Evolutionary conservation across 2,329 filamentous ascomycete genomes (phyloP).

Genomic region (Podosphaera xanthii): DNA sequence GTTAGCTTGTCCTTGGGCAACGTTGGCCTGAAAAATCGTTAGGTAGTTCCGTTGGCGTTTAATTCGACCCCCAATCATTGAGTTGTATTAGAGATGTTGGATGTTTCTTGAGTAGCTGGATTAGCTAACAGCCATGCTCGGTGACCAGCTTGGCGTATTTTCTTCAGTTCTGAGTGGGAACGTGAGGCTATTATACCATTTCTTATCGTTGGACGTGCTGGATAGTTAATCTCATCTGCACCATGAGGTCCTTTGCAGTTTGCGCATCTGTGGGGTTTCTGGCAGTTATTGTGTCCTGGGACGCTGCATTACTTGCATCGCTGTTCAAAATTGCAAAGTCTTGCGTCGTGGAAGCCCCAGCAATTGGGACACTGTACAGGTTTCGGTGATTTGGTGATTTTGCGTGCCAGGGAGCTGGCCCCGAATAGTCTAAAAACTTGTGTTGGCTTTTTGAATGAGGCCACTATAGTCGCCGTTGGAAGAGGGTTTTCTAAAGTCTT

Average conservation of each 20-base stretch:
- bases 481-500: neutral
- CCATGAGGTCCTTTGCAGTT: neutral
- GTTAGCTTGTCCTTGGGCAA: neutral
- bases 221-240: neutral
- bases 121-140: neutral
- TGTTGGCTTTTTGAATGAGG: neutral
- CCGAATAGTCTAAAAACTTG: neutral
- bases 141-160: neutral
- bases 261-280: neutral
- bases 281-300: neutral
- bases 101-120: neutral
- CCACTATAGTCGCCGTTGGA: neutral
- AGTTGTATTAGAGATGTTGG: too few relatives aligned
- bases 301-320: too few relatives aligned
- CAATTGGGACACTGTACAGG: too few relatives aligned
- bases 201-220: neutral
- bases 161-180: neutral
- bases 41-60: neutral
- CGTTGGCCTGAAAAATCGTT: neutral
- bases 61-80: neutral
- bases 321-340: too few relatives aligned
- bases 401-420: neutral
- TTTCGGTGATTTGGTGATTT: too few relatives aligned
- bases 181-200: neutral
- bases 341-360: too few relatives aligned